These are phyloP conservation scores for Chlamydomonas urium DNA, from an alignment of 139 green algal genomes.

Conservation along the genomic window DNA sequence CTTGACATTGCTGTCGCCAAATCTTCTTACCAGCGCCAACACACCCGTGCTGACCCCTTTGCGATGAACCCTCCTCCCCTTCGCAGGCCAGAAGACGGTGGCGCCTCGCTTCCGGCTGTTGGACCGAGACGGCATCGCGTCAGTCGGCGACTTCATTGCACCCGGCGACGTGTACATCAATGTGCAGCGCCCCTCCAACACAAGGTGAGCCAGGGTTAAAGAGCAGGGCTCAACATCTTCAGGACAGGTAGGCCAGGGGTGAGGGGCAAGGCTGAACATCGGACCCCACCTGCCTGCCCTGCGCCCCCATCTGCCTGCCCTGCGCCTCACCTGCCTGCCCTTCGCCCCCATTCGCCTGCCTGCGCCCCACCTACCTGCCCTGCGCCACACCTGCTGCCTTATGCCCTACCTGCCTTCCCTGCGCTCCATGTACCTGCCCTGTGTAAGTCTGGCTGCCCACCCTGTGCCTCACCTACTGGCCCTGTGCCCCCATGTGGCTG, in stretches of 20 bases:
- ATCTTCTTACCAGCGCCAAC: too few species aligned
- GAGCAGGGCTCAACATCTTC: not conserved
- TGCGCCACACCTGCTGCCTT: too few species aligned
- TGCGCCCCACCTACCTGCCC: too few species aligned
- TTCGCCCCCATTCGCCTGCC: too few species aligned
- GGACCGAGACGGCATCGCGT: conserved; percentile 85
- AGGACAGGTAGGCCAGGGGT: too few species aligned
- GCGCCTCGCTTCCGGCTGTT: conserved; percentile 57
- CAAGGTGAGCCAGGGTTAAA: not conserved
- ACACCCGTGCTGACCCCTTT: too few species aligned
- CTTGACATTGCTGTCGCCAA: too few species aligned
- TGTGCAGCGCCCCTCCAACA: conserved; percentile 89
- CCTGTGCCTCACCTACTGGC: not conserved
- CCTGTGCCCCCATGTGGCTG: conserved; percentile 46
- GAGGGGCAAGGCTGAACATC: not conserved
- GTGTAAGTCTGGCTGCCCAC: too few species aligned
- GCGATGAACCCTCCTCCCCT: too few species aligned
- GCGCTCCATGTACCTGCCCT: not conserved
- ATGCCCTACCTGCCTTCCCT: too few species aligned
- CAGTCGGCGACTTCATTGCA: conserved; percentile 76
- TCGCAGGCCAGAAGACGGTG: conserved; percentile 9
- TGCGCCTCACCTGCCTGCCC: too few species aligned
- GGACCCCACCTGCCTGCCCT: not conserved
- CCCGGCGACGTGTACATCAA: conserved; percentile 89
- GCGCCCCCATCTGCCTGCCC: too few species aligned